Percentiles rank a stretch among this genome's conserved stretches.
phyloP scores from a whole-genome alignment of 2,329 filamentous ascomycete genomes.

The Dactylellina leptospora region DNA sequence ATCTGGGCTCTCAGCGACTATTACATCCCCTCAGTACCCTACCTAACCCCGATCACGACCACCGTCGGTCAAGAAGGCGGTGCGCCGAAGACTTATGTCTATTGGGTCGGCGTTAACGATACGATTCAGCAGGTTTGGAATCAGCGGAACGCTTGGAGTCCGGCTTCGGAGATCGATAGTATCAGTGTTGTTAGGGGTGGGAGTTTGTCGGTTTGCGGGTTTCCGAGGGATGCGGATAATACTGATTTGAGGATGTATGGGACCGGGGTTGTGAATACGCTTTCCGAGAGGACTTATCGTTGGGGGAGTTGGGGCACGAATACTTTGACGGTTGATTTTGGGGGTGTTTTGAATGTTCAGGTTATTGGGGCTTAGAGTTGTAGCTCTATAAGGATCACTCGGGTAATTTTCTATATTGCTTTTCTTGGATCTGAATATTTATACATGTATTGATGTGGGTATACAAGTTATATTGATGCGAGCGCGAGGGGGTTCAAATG shows the following conservation, averaged over 20 bases:
- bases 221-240: conserved; percentile 18
- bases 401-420: too few relatives aligned
- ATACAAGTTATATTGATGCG: too few relatives aligned
- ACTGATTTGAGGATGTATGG: conserved; percentile 29
- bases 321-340: conserved; percentile 13
- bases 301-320: conserved; percentile 16
- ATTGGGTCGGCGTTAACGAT: conserved; percentile 24
- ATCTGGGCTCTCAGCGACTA: conserved; percentile 14
- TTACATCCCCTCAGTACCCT: neutral
- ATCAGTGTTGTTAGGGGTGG: conserved; percentile 11
- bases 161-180: conserved; percentile 16
- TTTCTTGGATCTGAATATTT: too few relatives aligned
- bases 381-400: too few relatives aligned
- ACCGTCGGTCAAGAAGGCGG: conserved; percentile 9
- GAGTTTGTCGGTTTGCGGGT: conserved; percentile 16
- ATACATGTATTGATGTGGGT: neutral
- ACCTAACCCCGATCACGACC: conserved; percentile 32
- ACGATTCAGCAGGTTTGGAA: conserved; percentile 15
- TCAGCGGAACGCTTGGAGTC: conserved; percentile 20
- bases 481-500: too few relatives aligned
- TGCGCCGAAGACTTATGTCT: conserved; percentile 31
- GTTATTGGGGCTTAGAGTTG: conserved; percentile 23
- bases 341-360: conserved; percentile 16
- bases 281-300: conserved; percentile 25
- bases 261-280: conserved; percentile 19